Evolutionary conservation across 176 grass and related monocot species (phyloP), one percentile per base, ranked within the genome.

Genomic region (Musa schizocarpa): DNA sequence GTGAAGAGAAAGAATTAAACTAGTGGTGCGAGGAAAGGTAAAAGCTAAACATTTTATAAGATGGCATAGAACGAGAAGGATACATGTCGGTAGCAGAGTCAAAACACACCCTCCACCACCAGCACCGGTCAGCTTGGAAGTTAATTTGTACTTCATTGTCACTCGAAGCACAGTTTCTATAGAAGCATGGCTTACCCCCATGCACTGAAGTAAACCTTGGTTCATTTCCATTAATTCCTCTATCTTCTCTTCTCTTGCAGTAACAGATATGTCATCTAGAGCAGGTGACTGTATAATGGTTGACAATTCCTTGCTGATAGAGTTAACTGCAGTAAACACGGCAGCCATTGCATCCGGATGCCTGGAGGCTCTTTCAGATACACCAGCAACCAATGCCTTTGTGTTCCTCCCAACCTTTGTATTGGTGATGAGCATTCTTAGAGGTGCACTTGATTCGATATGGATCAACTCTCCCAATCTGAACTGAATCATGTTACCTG

Each of bases 201-300:
- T 91, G 82, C 88, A 94, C 51, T 94, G 90, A 34, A 99, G 90
- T 86, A 99, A 87, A 16, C 90, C 95, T 85, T 99, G 95, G 66
- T 94, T 99, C 90, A 99, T 99, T 83, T 89, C 78, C 86, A 99
- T 99, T 80, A 99, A 55, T 76, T 99, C 90, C 75, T 87, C 79
- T 77, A 99, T 67, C 66, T 89, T 99, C 55, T 94, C 86, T 78
- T 99, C 95, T 82, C 85, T 99, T 25, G 74, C 75, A 58, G 80
- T 90, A 50, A 89, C 64, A 69, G 79, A 69, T 70, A 79, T 48
- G 48, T 98, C 88, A 87, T 91, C 86, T 52, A 20, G 68, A 9
- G 84, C 84, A 62, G 69, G 75, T 78, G 84, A 77, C 68, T 94
- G 86, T 11, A 94, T 88, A 13, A 99, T 69, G 66, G 24, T 76